Conservation (phyloP, 108 stramenopile species). For the Thalassiosira profunda region DNA sequence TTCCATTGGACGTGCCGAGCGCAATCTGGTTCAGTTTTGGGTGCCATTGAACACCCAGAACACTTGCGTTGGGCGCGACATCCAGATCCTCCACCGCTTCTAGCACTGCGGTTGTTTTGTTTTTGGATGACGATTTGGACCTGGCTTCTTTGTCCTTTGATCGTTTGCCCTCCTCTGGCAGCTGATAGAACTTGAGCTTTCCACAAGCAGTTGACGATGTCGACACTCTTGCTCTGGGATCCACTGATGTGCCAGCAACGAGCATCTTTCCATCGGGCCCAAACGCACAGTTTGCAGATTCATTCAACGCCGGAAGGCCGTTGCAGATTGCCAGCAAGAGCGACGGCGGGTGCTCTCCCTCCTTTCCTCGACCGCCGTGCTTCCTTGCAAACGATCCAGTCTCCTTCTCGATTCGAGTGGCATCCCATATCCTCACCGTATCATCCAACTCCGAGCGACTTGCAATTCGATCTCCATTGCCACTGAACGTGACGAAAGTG, state of each 20-base stretch:
- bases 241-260: slow-evolving; percentile 63
- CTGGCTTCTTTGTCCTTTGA: slow-evolving; percentile 15
- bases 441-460: slow-evolving; percentile 64
- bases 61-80: slow-evolving; percentile 35
- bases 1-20: slow-evolving; percentile 65
- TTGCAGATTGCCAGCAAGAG: slow-evolving; percentile 48
- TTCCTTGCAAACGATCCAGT: slow-evolving; percentile 17
- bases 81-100: slow-evolving; percentile 43
- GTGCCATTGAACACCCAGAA: slow-evolving; percentile 79
- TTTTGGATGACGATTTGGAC: slow-evolving; percentile 6
- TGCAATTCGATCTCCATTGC: slow-evolving; percentile 58
- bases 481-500: slow-evolving; percentile 46
- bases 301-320: slow-evolving; percentile 49
- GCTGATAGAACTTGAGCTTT: slow-evolving; percentile 44
- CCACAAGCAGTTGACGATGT: slow-evolving; percentile 32
- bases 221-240: slow-evolving; percentile 33
- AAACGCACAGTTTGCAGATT: slow-evolving; percentile 63
- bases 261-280: slow-evolving; percentile 71
- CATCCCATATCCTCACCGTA: slow-evolving; percentile 68
- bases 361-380: slow-evolving; percentile 30
- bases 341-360: slow-evolving; percentile 18
- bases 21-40: slow-evolving; percentile 85
- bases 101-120: slow-evolving; percentile 9
- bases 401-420: slow-evolving; percentile 34
- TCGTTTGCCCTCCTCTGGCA: slow-evolving; percentile 25